Base-by-base conservation (phyloP, 2,329 filamentous ascomycete species). In the Lasiodiplodia citricola region DNA sequence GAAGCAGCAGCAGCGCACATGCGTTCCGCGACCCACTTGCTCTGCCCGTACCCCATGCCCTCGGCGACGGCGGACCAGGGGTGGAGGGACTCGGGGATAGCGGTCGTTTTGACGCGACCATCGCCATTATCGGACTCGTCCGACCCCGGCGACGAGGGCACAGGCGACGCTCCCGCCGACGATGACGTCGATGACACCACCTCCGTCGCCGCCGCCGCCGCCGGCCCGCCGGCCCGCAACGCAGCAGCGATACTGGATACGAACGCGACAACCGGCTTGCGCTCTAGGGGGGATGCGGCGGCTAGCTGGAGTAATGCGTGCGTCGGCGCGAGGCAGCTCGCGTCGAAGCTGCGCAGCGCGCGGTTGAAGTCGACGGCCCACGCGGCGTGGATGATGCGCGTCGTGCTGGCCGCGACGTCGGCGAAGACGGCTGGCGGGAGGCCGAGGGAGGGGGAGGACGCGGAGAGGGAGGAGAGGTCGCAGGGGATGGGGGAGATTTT, bases 311-410 rank as follows among this genome's bases (percentile, higher is more conserved):
- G 75, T 1, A 87, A 76, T 51, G 85, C 82, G 4, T 74, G 73
- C 1, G 80, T 78, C 1, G 83, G 3, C 73, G 74, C 13, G 86
- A 78, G 54, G 52, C 41, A 7, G 77, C 72, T 28, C 41, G 55
- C 63, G 84, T 47, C 84, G 70, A 87, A 86, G 55, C 79, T 83
- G 2, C 78, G 76, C 1, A 87, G 77, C 2, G 76, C 76, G 71
- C 86, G 79, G 73, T 85, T 87, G 78, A 88, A 88, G 74, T 88
- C 86, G 35, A 87, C 86, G 1, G 83, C 76, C 86, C 86, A 87
- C 0, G 85, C 84, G 70, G 80, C 80, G 76, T 87, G 85, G 37
- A 87, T 83, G 31, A 87, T 79, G 11, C 73, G 74, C 0, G 80
- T 80, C 1, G 85, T 73, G 0, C 67, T 71, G 1, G 60, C 56